These are phyloP conservation scores for Aureobasidium zeae DNA, from an alignment of 2,329 filamentous ascomycete genomes.

Conservation along the genomic window DNA sequence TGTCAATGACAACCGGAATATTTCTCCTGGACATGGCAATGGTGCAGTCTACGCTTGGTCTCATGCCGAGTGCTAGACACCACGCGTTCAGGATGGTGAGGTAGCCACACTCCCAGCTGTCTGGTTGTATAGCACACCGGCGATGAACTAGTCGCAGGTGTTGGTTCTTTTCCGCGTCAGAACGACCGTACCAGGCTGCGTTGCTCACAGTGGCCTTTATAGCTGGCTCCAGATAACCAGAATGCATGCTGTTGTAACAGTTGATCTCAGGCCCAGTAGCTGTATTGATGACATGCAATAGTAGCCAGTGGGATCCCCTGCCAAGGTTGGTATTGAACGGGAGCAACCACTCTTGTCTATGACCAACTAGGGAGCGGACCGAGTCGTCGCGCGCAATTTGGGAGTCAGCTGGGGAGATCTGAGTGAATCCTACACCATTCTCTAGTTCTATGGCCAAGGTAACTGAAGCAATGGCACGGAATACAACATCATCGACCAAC, in stretches of 20 bases:
- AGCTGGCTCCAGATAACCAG: no score
- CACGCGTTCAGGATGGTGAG: constrained; percentile 7
- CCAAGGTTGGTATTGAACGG: not conserved
- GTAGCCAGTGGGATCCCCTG: not conserved
- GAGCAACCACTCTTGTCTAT: not conserved
- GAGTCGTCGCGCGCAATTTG: not conserved
- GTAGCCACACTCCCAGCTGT: constrained; percentile 1
- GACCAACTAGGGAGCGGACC: not conserved
- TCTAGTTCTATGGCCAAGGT: not conserved
- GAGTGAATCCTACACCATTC: not conserved
- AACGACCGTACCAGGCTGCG: not conserved
- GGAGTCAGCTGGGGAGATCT: not conserved
- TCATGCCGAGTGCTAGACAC: constrained; percentile 6
- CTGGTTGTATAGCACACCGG: no score
- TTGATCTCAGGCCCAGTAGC: not conserved
- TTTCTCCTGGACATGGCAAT: not conserved
- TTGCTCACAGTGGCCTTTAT: not conserved
- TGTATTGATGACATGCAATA: not conserved
- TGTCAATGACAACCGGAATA: not conserved
- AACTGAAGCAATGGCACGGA: constrained; percentile 4
- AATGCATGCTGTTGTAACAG: not conserved
- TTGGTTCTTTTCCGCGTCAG: not conserved
- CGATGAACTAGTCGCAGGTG: no score
- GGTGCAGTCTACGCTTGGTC: not conserved
- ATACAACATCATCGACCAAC: not conserved